Evolutionary conservation across 768 basidiomycete genomes (phyloP).

Genomic region (Pleurotus citrinopileatus): DNA sequence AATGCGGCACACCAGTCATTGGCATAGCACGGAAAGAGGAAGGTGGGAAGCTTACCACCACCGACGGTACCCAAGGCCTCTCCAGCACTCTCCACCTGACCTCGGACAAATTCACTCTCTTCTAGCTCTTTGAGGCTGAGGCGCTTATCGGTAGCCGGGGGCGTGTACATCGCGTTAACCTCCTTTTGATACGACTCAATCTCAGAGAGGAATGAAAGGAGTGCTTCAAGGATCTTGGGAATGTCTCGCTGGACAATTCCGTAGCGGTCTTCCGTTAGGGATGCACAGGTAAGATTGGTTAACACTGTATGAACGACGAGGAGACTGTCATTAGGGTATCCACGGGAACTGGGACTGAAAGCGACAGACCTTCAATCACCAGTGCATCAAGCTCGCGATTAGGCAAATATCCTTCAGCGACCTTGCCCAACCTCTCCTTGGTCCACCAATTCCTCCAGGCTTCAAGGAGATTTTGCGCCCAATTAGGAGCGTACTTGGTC

Average conservation of each 20-base stretch:
- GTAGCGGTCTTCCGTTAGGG: slow-evolving; percentile 76
- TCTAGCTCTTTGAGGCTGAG: slow-evolving; percentile 31
- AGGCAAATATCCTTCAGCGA: slow-evolving; percentile 54
- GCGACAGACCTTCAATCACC: slow-evolving; percentile 54
- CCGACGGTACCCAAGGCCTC: slow-evolving; percentile 51
- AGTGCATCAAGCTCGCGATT: slow-evolving; percentile 61
- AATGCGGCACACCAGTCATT: neutral
- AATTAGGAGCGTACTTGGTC: slow-evolving; percentile 27
- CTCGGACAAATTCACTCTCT: slow-evolving; percentile 33
- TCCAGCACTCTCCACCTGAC: slow-evolving; percentile 54
- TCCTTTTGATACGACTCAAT: slow-evolving; percentile 65
- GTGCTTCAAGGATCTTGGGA: slow-evolving; percentile 74
- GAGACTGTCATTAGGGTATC: slow-evolving; percentile 1
- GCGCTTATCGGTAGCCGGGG: slow-evolving; percentile 32
- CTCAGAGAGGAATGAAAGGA: slow-evolving; percentile 62
- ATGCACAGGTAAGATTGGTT: slow-evolving; percentile 64
- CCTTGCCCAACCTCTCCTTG: slow-evolving; percentile 47
- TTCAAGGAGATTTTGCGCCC: slow-evolving; percentile 21
- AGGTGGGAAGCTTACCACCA: slow-evolving; percentile 49
- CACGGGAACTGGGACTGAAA: neutral
- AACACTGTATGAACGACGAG: slow-evolving; percentile 45
- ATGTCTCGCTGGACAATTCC: slow-evolving; percentile 86
- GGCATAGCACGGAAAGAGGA: neutral
- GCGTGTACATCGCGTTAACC: slow-evolving; percentile 38
- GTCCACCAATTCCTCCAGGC: slow-evolving; percentile 52